Evolutionary conservation across 352 stramenopile genomes (phyloP), one percentile per base, ranked within the genome.

Genomic region (Pythium aquatile): DNA sequence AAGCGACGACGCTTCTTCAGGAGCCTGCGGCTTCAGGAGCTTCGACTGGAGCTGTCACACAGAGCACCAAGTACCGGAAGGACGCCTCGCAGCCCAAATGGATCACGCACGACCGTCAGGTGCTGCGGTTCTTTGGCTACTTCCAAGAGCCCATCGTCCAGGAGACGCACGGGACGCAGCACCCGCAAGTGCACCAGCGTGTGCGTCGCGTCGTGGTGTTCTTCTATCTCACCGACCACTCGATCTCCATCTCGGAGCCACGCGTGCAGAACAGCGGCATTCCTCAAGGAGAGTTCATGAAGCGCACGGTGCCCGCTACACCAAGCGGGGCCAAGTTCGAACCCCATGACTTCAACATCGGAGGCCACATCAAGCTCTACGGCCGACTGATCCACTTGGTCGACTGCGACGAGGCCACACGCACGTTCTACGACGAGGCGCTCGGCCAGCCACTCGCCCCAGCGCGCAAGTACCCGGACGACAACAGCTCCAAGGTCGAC

Each of bases 61-160:
- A 20, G 2, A 83, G 75, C 52, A 77, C 72, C 24, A 83, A 77
- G 42, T 88, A 75, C 63, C 76, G 77, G 47, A 61, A 73, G 6
- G 79, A 90, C 54, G 51, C 68, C 11, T 75, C 64, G n/a, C 74
- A 84, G 47, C 83, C 81, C 16, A 59, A 66, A 26, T 93, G 86
- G 81, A 70, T 92, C 66, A 89, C 81, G 7, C 70, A 89, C 70
- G 81, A 91, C 54, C 73, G 81, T 10, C 80, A 94, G 35, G 90
- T 98, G 42, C 75, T 98, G 40, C 87, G 91, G 20, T 97, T 97
- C 75, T 97, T 92, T 48, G 86, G 80, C 2, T 98, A 96, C 68
- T 97, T 96, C 49, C 61, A 86, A 33, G 87, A 96, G 63, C 70
- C 80, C 8, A 71, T 87, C 16, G 62, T 88, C 35, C 69, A 72